Conservation (phyloP, 2,329 filamentous ascomycete species). For the Paraphaeosphaeria minitans region DNA sequence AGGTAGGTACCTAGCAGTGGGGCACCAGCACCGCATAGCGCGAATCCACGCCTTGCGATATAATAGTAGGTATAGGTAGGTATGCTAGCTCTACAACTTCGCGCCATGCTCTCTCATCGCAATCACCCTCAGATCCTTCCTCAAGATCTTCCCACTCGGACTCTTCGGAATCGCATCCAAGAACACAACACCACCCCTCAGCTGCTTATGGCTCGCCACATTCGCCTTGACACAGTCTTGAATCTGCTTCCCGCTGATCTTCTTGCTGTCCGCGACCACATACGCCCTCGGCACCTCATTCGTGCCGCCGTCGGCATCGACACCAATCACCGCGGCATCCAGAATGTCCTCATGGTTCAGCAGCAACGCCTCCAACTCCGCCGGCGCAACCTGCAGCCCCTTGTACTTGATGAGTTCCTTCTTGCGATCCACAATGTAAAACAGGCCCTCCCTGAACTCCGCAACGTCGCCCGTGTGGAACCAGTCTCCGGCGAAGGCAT, state of each 20-base stretch:
- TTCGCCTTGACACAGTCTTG: constrained; percentile 38
- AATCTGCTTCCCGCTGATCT: constrained; percentile 39
- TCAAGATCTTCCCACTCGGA: constrained; percentile 44
- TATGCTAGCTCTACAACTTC: not conserved
- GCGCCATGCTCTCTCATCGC: constrained; percentile 26
- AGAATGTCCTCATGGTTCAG: constrained; percentile 42
- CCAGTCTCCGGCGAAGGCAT: constrained; percentile 74
- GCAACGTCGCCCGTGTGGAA: constrained; percentile 88
- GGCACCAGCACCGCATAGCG: too few species aligned
- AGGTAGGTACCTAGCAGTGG: too few species aligned
- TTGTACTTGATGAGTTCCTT: constrained; percentile 41
- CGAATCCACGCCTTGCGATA: too few species aligned
- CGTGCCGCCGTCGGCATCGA: constrained; percentile 23
- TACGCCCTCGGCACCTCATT: constrained; percentile 63
- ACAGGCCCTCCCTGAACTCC: constrained; percentile 73
- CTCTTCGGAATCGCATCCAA: constrained; percentile 45
- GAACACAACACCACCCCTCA: constrained; percentile 46
- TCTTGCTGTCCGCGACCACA: constrained; percentile 47
- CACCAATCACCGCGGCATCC: constrained; percentile 50
- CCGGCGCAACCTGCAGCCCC: constrained; percentile 50
- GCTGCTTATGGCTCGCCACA: constrained; percentile 42
- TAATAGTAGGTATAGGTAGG: too few species aligned
- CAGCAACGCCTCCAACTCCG: constrained; percentile 48
- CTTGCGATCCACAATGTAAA: constrained; percentile 80
- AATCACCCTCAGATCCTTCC: constrained; percentile 43